Percentiles rank a stretch among this genome's conserved stretches.
These are phyloP conservation scores for Solanum pennellii DNA, from an alignment of 257 asterid genomes.

Conservation along the genomic window DNA sequence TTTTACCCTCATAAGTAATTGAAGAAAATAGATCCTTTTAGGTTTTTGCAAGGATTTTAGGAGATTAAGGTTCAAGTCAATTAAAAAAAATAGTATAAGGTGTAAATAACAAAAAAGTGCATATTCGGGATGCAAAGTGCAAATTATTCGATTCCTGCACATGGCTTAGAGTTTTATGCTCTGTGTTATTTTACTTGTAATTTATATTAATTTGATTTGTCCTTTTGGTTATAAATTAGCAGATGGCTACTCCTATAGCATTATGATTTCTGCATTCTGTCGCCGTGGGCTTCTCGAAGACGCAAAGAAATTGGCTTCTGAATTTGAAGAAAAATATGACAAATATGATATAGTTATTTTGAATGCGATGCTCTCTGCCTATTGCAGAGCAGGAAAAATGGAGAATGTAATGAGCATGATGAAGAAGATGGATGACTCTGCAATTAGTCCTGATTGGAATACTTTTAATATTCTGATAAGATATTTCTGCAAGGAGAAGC, in stretches of 20 bases:
- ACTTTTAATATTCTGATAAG: slow-evolving; percentile 73
- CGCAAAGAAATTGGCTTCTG: slow-evolving; percentile 75
- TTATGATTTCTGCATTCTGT: slow-evolving; percentile 89
- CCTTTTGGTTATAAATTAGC: slow-evolving; percentile 3
- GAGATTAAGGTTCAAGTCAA: not conserved
- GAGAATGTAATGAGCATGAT: slow-evolving; percentile 89
- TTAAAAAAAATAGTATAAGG: not conserved
- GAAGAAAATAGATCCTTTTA: not conserved
- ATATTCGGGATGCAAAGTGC: not conserved
- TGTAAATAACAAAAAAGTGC: not conserved
- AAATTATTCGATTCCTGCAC: not conserved
- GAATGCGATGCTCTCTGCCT: slow-evolving; percentile 86
- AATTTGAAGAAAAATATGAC: slow-evolving; percentile 65
- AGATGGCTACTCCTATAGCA: slow-evolving; percentile 94
- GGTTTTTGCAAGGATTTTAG: not conserved
- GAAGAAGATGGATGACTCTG: slow-evolving; percentile 89
- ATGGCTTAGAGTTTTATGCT: not conserved
- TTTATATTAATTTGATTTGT: slow-evolving; percentile 11
- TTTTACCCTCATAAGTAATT: not conserved
- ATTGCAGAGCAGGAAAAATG: slow-evolving; percentile 88
- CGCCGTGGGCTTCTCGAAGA: slow-evolving; percentile 69
- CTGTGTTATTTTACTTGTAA: not conserved
- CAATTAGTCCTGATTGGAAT: slow-evolving; percentile 76
- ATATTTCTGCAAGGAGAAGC: slow-evolving; percentile 77
- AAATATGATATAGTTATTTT: slow-evolving; percentile 85